These are phyloP conservation scores for Phylloporus rhodoxanthus DNA, from an alignment of 768 basidiomycete genomes.

Conservation along the genomic window DNA sequence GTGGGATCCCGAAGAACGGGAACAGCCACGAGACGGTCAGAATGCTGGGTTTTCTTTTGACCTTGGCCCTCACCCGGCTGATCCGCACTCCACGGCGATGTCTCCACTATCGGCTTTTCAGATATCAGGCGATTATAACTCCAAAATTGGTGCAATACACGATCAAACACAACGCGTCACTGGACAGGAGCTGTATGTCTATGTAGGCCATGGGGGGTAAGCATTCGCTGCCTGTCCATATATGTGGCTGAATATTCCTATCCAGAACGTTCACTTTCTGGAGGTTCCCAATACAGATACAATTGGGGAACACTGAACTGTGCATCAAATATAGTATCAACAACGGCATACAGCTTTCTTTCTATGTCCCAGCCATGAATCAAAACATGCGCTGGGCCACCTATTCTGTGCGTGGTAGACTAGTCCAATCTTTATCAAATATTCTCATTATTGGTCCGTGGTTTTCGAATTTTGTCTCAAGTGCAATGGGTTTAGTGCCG, in stretches of 20 bases:
- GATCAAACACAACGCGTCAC: conserved; percentile 40
- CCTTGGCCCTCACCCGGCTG: conserved; percentile 68
- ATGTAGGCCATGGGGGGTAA: conserved; percentile 51
- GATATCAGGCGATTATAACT: conserved; percentile 11
- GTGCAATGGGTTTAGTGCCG: conserved; percentile 88
- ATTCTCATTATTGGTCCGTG: not conserved
- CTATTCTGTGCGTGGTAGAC: conserved; percentile 57
- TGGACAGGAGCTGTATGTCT: conserved; percentile 73
- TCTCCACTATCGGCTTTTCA: conserved; percentile 19
- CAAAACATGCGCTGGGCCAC: conserved; percentile 92
- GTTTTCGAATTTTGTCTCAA: conserved; percentile 21
- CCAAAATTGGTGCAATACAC: conserved; percentile 12
- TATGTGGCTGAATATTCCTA: not conserved
- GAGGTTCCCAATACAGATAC: conserved; percentile 84
- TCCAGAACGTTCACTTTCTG: conserved; percentile 86
- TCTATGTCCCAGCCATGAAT: conserved; percentile 72
- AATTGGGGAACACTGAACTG: conserved; percentile 67
- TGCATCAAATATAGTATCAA: conserved; percentile 78
- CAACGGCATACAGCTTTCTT: conserved; percentile 65
- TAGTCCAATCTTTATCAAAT: not conserved
- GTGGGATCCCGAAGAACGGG: conserved; percentile 58
- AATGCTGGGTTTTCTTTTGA: conserved; percentile 40
- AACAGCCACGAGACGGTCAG: conserved; percentile 10
- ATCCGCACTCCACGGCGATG: conserved; percentile 51
- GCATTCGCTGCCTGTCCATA: conserved; percentile 12